These are phyloP conservation scores for Penicillium rolfsii DNA, from an alignment of 2,329 filamentous ascomycete genomes.

Conservation along the genomic window DNA sequence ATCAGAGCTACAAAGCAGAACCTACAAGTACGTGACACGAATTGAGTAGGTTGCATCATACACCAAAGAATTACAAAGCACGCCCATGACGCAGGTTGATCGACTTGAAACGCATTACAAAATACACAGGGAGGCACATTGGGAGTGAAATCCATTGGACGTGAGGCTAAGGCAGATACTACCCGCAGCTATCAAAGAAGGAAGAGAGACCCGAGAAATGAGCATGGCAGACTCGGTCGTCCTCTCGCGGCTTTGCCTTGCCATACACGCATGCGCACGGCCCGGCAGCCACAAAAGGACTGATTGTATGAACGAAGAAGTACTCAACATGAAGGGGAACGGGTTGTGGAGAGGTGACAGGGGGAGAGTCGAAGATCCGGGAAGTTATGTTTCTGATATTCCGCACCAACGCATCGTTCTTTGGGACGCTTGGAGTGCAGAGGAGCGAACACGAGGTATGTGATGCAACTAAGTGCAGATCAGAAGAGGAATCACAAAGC, in stretches of 20 bases:
- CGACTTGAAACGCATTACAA: background rate
- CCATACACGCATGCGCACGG: constrained; percentile 3
- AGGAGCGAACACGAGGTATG: background rate
- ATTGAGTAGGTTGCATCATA: constrained; percentile 17
- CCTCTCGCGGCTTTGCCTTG: background rate
- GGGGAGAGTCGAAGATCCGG: background rate
- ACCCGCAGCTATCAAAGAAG: constrained; percentile 5
- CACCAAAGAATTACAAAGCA: constrained; percentile 6
- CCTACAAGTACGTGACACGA: background rate
- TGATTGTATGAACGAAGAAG: constrained; percentile 10
- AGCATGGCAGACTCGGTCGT: constrained; percentile 1
- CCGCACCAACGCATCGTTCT: background rate
- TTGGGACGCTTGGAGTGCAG: background rate
- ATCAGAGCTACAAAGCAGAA: constrained; percentile 4
- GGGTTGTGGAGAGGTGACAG: constrained; percentile 3
- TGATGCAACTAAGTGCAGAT: too few relatives aligned
- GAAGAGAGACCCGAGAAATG: constrained; percentile 1
- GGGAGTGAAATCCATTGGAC: constrained; percentile 4
- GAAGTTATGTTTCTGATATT: background rate
- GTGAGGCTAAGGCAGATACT: constrained; percentile 5
- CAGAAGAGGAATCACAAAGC: background rate
- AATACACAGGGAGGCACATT: constrained; percentile 3
- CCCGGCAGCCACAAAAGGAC: background rate
- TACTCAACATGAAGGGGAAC: constrained; percentile 21
- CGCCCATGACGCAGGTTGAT: constrained; percentile 1